phyloP scores from a whole-genome alignment of 2,329 filamentous ascomycete genomes.

The Cladosporium colombiae region DNA sequence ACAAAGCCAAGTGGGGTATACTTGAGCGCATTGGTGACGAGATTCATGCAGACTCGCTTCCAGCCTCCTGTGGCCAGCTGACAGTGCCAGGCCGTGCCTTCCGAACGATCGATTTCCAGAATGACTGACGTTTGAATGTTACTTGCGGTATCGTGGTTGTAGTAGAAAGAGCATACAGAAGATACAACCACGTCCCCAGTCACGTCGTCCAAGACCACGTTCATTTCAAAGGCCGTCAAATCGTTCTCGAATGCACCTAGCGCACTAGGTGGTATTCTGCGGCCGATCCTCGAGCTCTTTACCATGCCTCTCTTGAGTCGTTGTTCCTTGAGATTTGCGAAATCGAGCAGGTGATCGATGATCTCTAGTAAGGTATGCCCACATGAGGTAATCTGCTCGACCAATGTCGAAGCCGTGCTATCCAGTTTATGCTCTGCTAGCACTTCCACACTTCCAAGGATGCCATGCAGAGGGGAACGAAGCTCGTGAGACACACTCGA shows the following conservation, averaged over 20 bases:
- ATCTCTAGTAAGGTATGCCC: conserved; percentile 55
- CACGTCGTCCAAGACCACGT: conserved; percentile 48
- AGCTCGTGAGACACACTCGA: conserved; percentile 56
- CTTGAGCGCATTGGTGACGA: conserved; percentile 25
- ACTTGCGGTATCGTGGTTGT: neutral
- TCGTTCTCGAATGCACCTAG: too few relatives aligned
- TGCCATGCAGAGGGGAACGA: conserved; percentile 49
- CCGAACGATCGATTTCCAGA: neutral
- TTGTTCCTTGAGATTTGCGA: conserved; percentile 14
- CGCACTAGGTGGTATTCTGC: too few relatives aligned
- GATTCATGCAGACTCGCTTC: conserved; percentile 31
- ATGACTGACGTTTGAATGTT: neutral
- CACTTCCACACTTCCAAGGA: conserved; percentile 49
- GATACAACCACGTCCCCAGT: conserved; percentile 59
- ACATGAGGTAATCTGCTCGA: conserved; percentile 50
- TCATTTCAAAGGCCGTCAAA: conserved; percentile 28
- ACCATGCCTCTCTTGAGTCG: neutral
- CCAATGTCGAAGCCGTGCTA: conserved; percentile 27
- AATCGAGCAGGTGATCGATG: conserved; percentile 47
- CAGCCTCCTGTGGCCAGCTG: conserved; percentile 42
- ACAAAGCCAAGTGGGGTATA: conserved; percentile 22
- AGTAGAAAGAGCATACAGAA: neutral
- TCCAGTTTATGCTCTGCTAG: conserved; percentile 39
- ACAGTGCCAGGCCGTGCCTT: neutral
- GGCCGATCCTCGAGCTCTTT: neutral